Evolutionary conservation across 208 protist genomes (phyloP).

Genomic region (Trypanosoma rangeli): DNA sequence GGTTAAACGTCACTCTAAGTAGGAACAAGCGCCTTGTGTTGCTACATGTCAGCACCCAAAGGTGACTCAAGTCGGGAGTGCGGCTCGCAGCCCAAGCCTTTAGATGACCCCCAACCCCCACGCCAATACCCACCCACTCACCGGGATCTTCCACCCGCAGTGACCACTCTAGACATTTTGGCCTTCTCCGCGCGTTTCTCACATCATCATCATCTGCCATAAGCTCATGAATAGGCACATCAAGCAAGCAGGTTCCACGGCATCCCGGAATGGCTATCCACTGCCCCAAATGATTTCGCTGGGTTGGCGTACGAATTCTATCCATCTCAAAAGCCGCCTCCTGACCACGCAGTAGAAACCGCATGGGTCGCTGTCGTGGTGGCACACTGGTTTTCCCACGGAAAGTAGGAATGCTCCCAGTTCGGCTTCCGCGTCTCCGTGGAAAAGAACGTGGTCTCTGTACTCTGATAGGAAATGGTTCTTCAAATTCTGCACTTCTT

Average conservation of each 20-base stretch:
- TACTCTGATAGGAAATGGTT: background rate
- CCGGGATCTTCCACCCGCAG: slow-evolving; percentile 75
- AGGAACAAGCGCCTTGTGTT: slow-evolving; percentile 37
- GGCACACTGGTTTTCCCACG: background rate
- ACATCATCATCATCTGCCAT: slow-evolving; percentile 30
- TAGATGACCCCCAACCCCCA: slow-evolving; percentile 73
- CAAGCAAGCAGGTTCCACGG: slow-evolving; percentile 70
- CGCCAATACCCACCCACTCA: slow-evolving; percentile 86
- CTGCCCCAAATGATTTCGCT: background rate
- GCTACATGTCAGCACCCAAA: slow-evolving; percentile 73
- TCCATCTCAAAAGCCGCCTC: background rate
- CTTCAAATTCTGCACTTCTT: background rate
- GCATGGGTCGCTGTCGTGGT: background rate
- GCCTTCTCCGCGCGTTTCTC: slow-evolving; percentile 19
- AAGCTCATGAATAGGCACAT: slow-evolving; percentile 64
- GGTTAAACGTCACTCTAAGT: slow-evolving; percentile 54
- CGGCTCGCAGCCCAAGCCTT: slow-evolving; percentile 49
- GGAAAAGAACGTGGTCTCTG: background rate
- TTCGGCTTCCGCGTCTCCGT: background rate
- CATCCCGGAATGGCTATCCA: slow-evolving; percentile 57
- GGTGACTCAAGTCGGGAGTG: slow-evolving; percentile 71
- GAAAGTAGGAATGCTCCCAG: background rate
- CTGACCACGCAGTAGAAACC: background rate
- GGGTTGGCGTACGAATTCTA: background rate
- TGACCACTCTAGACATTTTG: slow-evolving; percentile 50